phyloP scores from a whole-genome alignment of 2,329 filamentous ascomycete genomes.

The Graphilbum fragrans region DNA sequence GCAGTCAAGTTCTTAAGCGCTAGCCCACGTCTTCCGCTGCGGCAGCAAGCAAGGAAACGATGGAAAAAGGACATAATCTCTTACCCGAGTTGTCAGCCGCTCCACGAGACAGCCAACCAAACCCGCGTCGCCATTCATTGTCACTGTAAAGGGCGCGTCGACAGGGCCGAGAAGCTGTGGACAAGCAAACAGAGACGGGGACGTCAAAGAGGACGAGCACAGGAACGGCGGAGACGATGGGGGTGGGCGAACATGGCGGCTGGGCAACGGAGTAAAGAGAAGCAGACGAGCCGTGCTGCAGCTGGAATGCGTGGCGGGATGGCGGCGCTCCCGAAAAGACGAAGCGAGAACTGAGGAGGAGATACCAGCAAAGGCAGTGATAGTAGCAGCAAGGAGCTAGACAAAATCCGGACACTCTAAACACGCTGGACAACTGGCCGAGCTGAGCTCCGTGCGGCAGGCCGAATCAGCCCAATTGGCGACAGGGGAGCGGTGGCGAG shows the following conservation, averaged over 20 bases:
- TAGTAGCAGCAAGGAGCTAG: too few species aligned
- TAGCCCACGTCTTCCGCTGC: too few species aligned
- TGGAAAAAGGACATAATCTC: constrained; percentile 4
- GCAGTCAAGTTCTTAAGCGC: too few species aligned
- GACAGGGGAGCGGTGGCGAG: background rate
- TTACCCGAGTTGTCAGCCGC: constrained; percentile 49
- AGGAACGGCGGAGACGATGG: too few species aligned
- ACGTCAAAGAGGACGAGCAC: background rate
- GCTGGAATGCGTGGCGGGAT: too few species aligned
- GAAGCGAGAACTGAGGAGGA: background rate
- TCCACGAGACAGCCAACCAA: constrained; percentile 51
- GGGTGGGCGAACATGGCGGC: background rate
- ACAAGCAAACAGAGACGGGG: background rate
- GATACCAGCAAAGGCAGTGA: background rate
- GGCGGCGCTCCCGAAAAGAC: background rate
- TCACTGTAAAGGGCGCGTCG: constrained; percentile 9
- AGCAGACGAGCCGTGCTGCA: too few species aligned
- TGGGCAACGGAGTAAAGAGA: too few species aligned
- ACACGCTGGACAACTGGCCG: too few species aligned
- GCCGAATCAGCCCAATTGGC: background rate
- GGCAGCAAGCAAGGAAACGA: background rate
- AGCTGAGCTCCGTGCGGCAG: too few species aligned
- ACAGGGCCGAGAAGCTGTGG: background rate
- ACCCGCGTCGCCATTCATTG: constrained; percentile 47
- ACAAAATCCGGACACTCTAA: too few species aligned